Conservation (phyloP, 2,329 filamentous ascomycete genomes). For the Golovinomyces cichoracearum region DNA sequence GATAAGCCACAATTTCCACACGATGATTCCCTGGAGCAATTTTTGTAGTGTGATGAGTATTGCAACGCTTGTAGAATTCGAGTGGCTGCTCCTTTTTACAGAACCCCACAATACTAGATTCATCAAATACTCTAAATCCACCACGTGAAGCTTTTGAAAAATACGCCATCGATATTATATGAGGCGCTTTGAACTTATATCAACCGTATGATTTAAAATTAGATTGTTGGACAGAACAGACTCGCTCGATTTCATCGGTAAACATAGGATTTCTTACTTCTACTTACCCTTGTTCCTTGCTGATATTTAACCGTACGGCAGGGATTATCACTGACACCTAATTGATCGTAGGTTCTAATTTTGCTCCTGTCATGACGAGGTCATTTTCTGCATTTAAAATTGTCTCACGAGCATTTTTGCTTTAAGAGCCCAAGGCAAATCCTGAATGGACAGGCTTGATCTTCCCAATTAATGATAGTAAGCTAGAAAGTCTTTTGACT, state of each 20-base stretch:
- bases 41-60: neutral
- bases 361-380: neutral
- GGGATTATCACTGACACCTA: neutral
- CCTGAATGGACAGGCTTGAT: neutral
- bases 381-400: neutral
- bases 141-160: neutral
- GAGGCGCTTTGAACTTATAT: neutral
- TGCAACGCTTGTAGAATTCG: neutral
- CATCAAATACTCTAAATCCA: neutral
- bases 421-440: neutral
- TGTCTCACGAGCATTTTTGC: neutral
- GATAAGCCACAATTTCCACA: constrained; percentile 1
- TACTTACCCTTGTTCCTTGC: neutral
- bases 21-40: neutral
- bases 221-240: neutral
- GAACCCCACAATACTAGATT: neutral
- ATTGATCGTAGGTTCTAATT: neutral
- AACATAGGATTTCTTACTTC: neutral
- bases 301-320: neutral
- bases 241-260: neutral
- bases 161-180: neutral
- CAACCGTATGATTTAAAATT: neutral
- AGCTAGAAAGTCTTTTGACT: neutral
- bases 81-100: neutral
- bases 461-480: neutral